phyloP scores from a whole-genome alignment of 176 grass and related monocot species.

The Avena eriantha region DNA sequence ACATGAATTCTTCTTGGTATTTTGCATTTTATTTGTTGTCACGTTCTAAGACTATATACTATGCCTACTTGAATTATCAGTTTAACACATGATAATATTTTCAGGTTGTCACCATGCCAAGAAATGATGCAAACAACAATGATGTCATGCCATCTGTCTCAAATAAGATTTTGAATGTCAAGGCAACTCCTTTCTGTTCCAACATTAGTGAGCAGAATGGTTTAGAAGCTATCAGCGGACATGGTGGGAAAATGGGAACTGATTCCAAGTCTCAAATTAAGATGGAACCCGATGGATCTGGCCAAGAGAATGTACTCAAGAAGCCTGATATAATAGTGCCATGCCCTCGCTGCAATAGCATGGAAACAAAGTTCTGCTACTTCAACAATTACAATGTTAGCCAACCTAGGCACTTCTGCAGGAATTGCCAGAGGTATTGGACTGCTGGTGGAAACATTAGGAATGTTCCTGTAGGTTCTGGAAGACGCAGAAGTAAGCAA shows the following conservation, averaged over 20 bases:
- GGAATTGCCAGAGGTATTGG: constrained; percentile 90
- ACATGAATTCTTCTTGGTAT: neutral
- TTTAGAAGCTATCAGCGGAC: constrained; percentile 27
- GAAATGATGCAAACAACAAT: constrained; percentile 41
- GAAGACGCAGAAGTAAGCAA: constrained; percentile 76
- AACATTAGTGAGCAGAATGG: constrained; percentile 43
- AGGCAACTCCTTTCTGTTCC: constrained; percentile 33
- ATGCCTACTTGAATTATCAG: constrained; percentile 24
- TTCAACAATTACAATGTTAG: constrained; percentile 94
- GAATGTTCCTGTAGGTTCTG: constrained; percentile 84
- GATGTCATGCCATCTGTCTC: constrained; percentile 23
- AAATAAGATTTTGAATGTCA: constrained; percentile 27
- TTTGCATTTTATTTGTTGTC: constrained; percentile 8
- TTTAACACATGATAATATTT: constrained; percentile 14
- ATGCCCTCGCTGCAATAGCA: constrained; percentile 88
- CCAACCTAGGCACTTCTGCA: constrained; percentile 89
- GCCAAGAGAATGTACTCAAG: constrained; percentile 57
- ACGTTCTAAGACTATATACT: neutral
- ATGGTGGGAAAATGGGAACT: constrained; percentile 31
- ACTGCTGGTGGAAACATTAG: constrained; percentile 82
- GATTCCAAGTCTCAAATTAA: constrained; percentile 47
- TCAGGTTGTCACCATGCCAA: constrained; percentile 42
- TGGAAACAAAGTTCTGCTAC: constrained; percentile 96
- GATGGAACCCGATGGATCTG: constrained; percentile 41
- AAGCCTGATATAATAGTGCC: constrained; percentile 76